These are phyloP conservation scores for Zymoseptoria passerinii DNA, from an alignment of 2,329 filamentous ascomycete species.

Conservation along the genomic window DNA sequence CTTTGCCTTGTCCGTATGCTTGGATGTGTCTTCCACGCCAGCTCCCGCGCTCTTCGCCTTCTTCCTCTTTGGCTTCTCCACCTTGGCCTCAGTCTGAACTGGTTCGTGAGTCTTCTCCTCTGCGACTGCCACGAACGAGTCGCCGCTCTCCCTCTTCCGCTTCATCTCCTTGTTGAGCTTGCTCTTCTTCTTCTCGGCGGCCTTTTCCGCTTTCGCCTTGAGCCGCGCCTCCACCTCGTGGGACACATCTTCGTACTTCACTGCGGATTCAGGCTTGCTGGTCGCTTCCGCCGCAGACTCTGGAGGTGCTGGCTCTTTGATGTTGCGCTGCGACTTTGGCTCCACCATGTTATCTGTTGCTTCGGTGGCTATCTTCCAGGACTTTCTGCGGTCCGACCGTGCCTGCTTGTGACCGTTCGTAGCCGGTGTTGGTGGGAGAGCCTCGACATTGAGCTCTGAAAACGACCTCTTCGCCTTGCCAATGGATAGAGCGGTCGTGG, in stretches of 20 bases:
- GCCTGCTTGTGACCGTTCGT: neutral
- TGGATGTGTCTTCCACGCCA: neutral
- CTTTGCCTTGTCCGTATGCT: neutral
- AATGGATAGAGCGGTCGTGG: neutral
- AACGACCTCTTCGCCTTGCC: neutral
- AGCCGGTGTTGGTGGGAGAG: neutral
- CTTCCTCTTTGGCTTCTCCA: neutral
- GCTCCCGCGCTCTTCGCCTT: neutral
- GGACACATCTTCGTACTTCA: neutral
- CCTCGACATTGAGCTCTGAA: neutral
- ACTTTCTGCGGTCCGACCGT: neutral
- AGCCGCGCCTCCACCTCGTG: conserved; percentile 21
- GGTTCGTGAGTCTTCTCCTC: neutral
- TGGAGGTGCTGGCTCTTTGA: neutral
- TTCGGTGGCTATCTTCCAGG: neutral
- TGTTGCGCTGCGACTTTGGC: neutral
- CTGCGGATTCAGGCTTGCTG: neutral
- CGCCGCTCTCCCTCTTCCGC: conserved; percentile 29
- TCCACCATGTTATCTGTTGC: neutral
- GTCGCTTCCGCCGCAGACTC: neutral
- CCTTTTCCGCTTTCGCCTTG: conserved; percentile 24
- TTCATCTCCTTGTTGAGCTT: conserved; percentile 22
- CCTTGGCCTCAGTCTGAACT: neutral
- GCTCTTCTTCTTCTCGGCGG: conserved; percentile 7
- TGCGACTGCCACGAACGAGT: conserved; percentile 10